These are phyloP conservation scores for Talaromyces rugulosus DNA, from an alignment of 2,329 filamentous ascomycete species.

Conservation along the genomic window DNA sequence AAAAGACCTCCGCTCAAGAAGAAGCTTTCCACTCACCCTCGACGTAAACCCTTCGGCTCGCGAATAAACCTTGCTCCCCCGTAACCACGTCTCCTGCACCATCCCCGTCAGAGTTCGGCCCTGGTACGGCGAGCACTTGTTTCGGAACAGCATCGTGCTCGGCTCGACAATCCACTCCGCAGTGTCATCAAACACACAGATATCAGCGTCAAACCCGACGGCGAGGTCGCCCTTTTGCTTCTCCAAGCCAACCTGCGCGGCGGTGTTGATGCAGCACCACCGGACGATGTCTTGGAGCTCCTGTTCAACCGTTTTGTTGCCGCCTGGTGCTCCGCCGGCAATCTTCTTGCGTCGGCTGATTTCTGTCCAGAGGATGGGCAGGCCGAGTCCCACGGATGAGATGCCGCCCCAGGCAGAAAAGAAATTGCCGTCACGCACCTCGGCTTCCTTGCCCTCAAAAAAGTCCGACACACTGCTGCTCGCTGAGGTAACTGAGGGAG, in stretches of 20 bases:
- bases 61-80: slow-evolving; percentile 70
- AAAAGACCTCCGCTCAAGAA: slow-evolving; percentile 30
- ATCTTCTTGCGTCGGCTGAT: slow-evolving; percentile 56
- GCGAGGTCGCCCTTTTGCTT: slow-evolving; percentile 76
- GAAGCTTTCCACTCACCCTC: slow-evolving; percentile 34
- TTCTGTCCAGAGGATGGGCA: slow-evolving; percentile 85
- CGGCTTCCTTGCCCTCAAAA: slow-evolving; percentile 25
- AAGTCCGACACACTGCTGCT: slow-evolving; percentile 19
- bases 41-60: slow-evolving; percentile 49
- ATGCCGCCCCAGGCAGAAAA: slow-evolving; percentile 96
- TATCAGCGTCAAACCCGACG: slow-evolving; percentile 81
- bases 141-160: slow-evolving; percentile 88
- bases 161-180: slow-evolving; percentile 69
- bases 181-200: slow-evolving; percentile 88
- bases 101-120: slow-evolving; percentile 72
- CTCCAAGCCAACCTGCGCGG: slow-evolving; percentile 78
- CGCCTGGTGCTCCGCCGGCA: slow-evolving; percentile 27
- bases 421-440: slow-evolving; percentile 67
- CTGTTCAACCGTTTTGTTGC: slow-evolving; percentile 38
- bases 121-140: slow-evolving; percentile 88
- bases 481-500: slow-evolving; percentile 6
- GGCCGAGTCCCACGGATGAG: slow-evolving; percentile 83
- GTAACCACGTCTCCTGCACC: slow-evolving; percentile 80
- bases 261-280: slow-evolving; percentile 82
- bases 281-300: slow-evolving; percentile 73